Percentiles rank a stretch among this genome's conserved stretches.
These are phyloP conservation scores for Lasiodiplodia sp. DNA, from an alignment of 2,329 filamentous ascomycete genomes.

Conservation along the genomic window DNA sequence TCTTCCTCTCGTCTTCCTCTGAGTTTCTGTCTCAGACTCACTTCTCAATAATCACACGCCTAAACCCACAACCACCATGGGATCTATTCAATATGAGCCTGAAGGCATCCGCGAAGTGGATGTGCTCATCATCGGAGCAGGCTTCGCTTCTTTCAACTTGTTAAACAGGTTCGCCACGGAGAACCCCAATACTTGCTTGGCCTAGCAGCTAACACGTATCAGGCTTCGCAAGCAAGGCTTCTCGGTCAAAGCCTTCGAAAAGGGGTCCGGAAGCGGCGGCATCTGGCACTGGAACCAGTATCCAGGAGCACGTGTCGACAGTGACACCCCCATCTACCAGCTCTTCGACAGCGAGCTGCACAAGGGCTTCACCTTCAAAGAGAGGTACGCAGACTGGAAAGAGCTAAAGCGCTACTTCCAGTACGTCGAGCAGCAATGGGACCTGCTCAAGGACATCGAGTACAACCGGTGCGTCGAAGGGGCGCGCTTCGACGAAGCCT, in stretches of 20 bases:
- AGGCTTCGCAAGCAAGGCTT: slow-evolving; percentile 36
- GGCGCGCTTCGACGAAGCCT: slow-evolving; percentile 49
- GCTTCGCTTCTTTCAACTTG: slow-evolving; percentile 38
- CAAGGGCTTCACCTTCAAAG: slow-evolving; percentile 34
- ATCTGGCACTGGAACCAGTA: slow-evolving; percentile 48
- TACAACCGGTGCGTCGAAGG: slow-evolving; percentile 55
- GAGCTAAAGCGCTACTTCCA: slow-evolving; percentile 40
- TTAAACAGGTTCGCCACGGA: slow-evolving; percentile 23
- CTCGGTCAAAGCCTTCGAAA: slow-evolving; percentile 37
- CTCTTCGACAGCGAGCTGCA: slow-evolving; percentile 41
- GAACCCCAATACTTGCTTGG: neutral
- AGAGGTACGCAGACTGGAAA: slow-evolving; percentile 37
- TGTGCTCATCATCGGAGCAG: slow-evolving; percentile 39
- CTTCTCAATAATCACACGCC: no score
- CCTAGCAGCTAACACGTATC: slow-evolving; percentile 8
- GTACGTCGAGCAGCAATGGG: slow-evolving; percentile 37
- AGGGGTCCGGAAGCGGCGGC: slow-evolving; percentile 40
- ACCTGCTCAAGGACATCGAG: slow-evolving; percentile 36
- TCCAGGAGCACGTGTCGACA: slow-evolving; percentile 43
- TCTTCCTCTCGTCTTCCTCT: neutral
- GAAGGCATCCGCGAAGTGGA: slow-evolving; percentile 28
- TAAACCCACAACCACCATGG: neutral
- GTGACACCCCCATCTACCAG: slow-evolving; percentile 42
- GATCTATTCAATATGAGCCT: neutral
- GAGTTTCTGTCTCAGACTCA: neutral